A percentile compares a stretch with the other conserved stretches of the same genome.
phyloP scores from a whole-genome alignment of 768 basidiomycete species.

The Suillus occidentalis region DNA sequence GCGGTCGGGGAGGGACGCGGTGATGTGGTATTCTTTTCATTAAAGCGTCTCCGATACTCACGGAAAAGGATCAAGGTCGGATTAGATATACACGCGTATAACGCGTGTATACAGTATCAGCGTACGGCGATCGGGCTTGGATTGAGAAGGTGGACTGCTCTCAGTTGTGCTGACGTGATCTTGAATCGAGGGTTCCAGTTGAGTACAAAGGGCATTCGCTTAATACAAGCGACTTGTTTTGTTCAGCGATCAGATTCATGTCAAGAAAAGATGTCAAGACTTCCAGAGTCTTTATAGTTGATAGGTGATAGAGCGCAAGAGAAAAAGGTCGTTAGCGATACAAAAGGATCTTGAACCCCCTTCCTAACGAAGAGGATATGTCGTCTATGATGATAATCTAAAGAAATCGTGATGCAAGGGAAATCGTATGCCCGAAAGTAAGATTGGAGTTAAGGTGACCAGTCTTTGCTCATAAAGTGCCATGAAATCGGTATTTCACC shows the following conservation, averaged over 20 bases:
- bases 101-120: background rate
- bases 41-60: background rate
- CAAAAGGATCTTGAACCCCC: constrained; percentile 14
- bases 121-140: background rate
- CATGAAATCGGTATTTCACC: constrained; percentile 59
- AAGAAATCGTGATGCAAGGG: constrained; percentile 1
- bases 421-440: background rate
- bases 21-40: background rate
- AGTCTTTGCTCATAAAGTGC: constrained; percentile 55
- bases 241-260: background rate
- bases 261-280: background rate
- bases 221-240: too few species aligned
- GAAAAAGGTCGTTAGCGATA: constrained; percentile 20
- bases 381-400: constrained; percentile 13
- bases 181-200: too few species aligned
- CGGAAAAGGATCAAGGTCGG: background rate
- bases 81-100: background rate
- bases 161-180: background rate
- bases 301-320: constrained; percentile 6
- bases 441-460: constrained; percentile 37
- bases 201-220: too few species aligned
- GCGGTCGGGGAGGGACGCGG: background rate
- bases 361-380: constrained; percentile 16
- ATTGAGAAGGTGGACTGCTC: background rate
- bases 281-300: background rate